Percentiles rank a stretch among this genome's conserved stretches.
These are phyloP conservation scores for Lobulomyces angularis DNA, from an alignment of 192 early-diverging fungal genomes.

Conservation along the genomic window DNA sequence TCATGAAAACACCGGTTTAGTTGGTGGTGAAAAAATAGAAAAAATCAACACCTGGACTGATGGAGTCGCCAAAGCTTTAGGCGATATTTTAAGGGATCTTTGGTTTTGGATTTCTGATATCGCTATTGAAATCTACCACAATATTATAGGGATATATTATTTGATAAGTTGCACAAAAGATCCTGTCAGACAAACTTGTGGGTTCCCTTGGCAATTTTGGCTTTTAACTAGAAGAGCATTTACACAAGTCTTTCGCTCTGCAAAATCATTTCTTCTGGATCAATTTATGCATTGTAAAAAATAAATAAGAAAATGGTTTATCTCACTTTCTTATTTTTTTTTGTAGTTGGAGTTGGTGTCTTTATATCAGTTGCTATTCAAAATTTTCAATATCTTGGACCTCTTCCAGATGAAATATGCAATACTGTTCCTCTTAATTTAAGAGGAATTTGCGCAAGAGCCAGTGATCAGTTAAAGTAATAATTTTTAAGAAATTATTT, in stretches of 20 bases:
- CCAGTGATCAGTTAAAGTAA: too few species aligned
- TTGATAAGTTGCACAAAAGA: slow-evolving; percentile 8
- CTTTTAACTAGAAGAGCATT: slow-evolving; percentile 6
- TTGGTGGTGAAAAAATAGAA: too few species aligned
- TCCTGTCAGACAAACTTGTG: slow-evolving; percentile 18
- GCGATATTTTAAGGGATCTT: background rate
- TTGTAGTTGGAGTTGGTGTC: slow-evolving; percentile 11
- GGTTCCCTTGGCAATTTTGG: background rate
- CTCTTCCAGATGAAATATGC: slow-evolving; percentile 31
- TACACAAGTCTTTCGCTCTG: background rate
- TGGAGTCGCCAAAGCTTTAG: slow-evolving; percentile 3
- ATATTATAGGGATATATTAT: background rate
- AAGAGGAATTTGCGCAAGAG: slow-evolving; percentile 5
- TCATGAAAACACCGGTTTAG: too few species aligned
- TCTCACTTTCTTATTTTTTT: slow-evolving; percentile 29
- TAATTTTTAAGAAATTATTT: too few species aligned
- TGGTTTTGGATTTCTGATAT: background rate
- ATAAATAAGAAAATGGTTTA: too few species aligned
- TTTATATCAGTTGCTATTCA: slow-evolving; percentile 23
- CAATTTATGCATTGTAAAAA: too few species aligned
- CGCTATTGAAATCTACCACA: background rate
- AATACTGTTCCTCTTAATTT: slow-evolving; percentile 26
- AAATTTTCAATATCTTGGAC: slow-evolving; percentile 36
- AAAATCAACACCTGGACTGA: slow-evolving; percentile 2
- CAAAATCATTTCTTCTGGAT: too few species aligned